Base-by-base conservation (phyloP, 1,284 basidiomycete genomes). In the Rhizoctonia solani region DNA sequence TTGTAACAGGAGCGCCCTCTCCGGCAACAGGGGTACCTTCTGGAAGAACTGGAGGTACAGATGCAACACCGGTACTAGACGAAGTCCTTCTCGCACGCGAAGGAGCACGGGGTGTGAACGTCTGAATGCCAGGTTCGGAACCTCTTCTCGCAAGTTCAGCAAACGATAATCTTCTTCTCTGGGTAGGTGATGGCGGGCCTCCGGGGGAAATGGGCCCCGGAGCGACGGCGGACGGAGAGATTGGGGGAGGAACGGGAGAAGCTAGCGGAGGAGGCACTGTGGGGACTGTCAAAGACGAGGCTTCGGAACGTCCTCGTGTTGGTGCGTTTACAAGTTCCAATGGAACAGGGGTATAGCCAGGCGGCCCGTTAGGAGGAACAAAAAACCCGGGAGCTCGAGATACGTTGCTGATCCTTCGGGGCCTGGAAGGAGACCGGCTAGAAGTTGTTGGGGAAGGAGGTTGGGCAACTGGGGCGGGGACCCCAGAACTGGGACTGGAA, bases 71-170 rank as follows among this genome's bases (percentile, higher is more conserved):
- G 25, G 59, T 19, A 19, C 44, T 46, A 9, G 44, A 46, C 44
- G n/a, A n/a, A n/a, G 44, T 46, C n/a, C 44, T 9, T 21, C 44
- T 46, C 44, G 19, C 44, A 5, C 5, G 9, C 11, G 9, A 11
- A 9, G 44, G 44, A 9, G 44, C 19, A 21, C 44, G 44, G 5
- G 13, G 8, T 19, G 44, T 11, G n/a, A 46, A 46, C 44, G 9
- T 19, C 44, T 46, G 34, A 39, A 37, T 4, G 1, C 61, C 50
- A n/a, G 50, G 44, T 25, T 65, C 61, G 21, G 49, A 42, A 9
- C n/a, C 61, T 5, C 61, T 37, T 25, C 61, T 27, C 27, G 61
- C 61, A 14, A 65, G 49, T 44, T 65, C 61, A 3, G 61, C 61
- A 65, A 65, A 65, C 14, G 50, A 65, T 29, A 65, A 41, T n/a